phyloP scores from a whole-genome alignment of 345 rosid genomes.

The Eucalyptus viminalis region DNA sequence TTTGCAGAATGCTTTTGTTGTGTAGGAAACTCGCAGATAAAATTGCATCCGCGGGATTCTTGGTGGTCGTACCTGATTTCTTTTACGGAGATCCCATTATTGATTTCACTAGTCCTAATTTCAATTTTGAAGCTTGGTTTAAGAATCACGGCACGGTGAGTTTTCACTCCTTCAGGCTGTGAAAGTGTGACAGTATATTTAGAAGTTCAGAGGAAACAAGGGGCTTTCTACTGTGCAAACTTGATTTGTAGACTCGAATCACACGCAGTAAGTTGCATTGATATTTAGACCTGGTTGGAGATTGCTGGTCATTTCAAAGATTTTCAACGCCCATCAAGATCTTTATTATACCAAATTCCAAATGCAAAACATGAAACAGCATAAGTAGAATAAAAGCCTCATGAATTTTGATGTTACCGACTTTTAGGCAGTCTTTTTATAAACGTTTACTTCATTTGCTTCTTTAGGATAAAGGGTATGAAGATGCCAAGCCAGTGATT shows the following conservation, averaged over 20 bases:
- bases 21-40: slow-evolving; percentile 29
- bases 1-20: neutral
- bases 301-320: neutral
- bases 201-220: neutral
- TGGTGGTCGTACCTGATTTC: slow-evolving; percentile 15
- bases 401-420: neutral
- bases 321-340: neutral
- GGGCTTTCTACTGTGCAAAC: neutral
- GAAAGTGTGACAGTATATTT: neutral
- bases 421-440: neutral
- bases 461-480: slow-evolving; percentile 17
- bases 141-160: neutral
- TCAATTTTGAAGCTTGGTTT: neutral
- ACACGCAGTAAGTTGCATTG: neutral
- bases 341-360: neutral
- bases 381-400: neutral
- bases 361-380: neutral
- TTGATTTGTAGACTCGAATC: neutral
- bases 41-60: slow-evolving; percentile 19
- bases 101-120: neutral
- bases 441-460: neutral
- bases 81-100: neutral
- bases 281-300: neutral
- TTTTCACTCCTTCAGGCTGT: neutral
- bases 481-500: slow-evolving; percentile 19